A percentile compares a stretch with the other conserved stretches of the same genome.
Conservation (phyloP, 176 grass and related monocot genomes). For the Echinochloa phyllopogon region DNA sequence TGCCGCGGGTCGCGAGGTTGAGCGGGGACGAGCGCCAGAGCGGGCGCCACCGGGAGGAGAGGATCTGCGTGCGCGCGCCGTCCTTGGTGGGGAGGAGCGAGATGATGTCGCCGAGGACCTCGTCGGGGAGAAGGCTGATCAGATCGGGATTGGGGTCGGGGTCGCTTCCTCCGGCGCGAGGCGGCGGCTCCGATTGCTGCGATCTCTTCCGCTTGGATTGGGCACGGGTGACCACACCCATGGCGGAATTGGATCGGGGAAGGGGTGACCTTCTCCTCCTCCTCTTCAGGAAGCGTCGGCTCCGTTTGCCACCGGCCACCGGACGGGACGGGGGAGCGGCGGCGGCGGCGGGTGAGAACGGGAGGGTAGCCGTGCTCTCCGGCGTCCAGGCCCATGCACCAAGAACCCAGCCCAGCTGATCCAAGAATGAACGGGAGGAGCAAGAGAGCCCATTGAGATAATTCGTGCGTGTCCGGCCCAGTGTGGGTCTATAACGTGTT, state of each 20-base stretch:
- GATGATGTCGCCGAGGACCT: constrained; percentile 24
- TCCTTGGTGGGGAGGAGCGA: constrained; percentile 2
- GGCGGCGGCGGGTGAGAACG: neutral
- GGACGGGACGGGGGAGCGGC: neutral
- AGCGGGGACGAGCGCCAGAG: constrained; percentile 14
- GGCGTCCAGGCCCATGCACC: too few species aligned
- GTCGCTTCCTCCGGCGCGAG: neutral
- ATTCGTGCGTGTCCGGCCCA: too few species aligned
- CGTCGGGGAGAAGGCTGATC: constrained; percentile 13
- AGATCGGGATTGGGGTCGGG: neutral
- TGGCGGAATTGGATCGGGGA: neutral
- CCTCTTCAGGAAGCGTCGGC: too few species aligned
- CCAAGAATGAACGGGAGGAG: too few species aligned
- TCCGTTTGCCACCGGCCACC: too few species aligned
- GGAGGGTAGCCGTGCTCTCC: too few species aligned
- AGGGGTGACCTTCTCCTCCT: too few species aligned
- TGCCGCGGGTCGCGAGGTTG: neutral
- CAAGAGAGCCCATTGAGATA: too few species aligned
- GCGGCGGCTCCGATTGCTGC: neutral
- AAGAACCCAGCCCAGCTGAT: too few species aligned
- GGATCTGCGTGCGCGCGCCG: too few species aligned
- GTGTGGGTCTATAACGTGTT: too few species aligned
- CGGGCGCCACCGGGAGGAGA: constrained; percentile 24
- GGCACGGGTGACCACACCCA: neutral
- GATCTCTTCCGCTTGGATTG: neutral